Percentiles rank a stretch among this genome's conserved stretches.
Conservation (phyloP, 768 basidiomycete species). For the Lepiota venenata region DNA sequence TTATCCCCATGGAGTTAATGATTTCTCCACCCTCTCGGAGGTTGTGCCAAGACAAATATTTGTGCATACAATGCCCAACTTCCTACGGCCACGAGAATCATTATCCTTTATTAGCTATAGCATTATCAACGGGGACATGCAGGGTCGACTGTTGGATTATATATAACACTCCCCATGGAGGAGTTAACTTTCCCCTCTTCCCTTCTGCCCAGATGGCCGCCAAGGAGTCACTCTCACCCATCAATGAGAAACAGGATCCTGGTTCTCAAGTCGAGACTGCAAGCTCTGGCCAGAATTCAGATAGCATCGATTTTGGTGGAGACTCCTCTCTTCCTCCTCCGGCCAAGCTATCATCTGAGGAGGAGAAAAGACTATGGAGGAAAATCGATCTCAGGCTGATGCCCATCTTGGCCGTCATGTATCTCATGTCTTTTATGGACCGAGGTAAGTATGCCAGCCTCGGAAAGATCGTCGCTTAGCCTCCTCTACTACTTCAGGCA, state of each 20-base stretch:
- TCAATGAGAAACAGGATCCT: not conserved
- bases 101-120: too few relatives aligned
- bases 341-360: not conserved
- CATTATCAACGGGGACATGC: too few relatives aligned
- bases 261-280: not conserved
- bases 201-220: not conserved
- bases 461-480: not conserved
- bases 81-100: too few relatives aligned
- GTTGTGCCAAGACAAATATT: too few relatives aligned
- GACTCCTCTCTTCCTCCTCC: constrained; percentile 2
- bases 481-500: constrained; percentile 33
- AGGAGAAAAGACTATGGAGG: constrained; percentile 46
- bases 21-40: too few relatives aligned
- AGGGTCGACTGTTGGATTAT: too few relatives aligned
- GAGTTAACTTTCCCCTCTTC: not conserved
- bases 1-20: too few relatives aligned
- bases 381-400: constrained; percentile 58
- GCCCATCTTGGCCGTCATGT: constrained; percentile 58
- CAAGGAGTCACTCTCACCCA: not conserved
- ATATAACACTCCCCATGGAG: not conserved
- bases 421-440: constrained; percentile 63
- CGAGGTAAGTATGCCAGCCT: constrained; percentile 35
- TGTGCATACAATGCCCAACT: too few relatives aligned
- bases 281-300: not conserved
- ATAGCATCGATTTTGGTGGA: constrained; percentile 1